Conservation (phyloP, 345 rosid species). For the Hevea brasiliensis region DNA sequence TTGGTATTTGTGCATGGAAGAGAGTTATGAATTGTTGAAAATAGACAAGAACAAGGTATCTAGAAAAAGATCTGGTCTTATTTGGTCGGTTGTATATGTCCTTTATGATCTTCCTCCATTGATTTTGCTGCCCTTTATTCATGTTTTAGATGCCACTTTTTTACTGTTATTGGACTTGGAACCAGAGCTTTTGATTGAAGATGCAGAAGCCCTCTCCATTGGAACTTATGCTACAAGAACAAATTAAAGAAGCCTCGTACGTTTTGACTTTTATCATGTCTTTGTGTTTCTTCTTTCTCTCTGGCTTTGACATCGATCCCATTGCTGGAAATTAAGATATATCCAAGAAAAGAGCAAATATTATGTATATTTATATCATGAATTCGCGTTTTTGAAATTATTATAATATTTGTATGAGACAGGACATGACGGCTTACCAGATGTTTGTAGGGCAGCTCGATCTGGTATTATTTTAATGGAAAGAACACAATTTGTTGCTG, state of each 20-base stretch:
- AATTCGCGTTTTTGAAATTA: neutral
- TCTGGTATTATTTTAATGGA: conserved; percentile 36
- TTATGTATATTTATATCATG: too few species aligned
- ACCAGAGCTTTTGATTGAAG: conserved; percentile 8
- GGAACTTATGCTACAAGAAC: conserved; percentile 1
- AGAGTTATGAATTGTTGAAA: conserved; percentile 11
- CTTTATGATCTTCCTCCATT: conserved; percentile 34
- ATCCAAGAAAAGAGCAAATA: too few species aligned
- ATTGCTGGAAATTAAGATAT: conserved; percentile 13
- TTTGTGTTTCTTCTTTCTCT: conserved; percentile 7
- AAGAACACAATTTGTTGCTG: conserved; percentile 54
- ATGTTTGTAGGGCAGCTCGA: conserved; percentile 43
- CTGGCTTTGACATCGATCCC: conserved; percentile 22
- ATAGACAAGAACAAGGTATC: conserved; percentile 43
- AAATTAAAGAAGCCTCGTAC: conserved; percentile 1
- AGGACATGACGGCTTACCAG: conserved; percentile 39
- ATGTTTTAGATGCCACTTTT: conserved; percentile 31
- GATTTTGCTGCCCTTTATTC: conserved; percentile 42
- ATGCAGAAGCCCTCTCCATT: neutral
- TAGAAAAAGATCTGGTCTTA: conserved; percentile 36
- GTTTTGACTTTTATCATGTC: neutral
- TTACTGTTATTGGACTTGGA: conserved; percentile 4
- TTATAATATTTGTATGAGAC: conserved; percentile 19
- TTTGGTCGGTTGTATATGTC: conserved; percentile 40
- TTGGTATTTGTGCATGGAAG: conserved; percentile 38